Evolutionary conservation across 805 yeast species (phyloP).

Genomic region (Jamesozyma spencerorum): DNA sequence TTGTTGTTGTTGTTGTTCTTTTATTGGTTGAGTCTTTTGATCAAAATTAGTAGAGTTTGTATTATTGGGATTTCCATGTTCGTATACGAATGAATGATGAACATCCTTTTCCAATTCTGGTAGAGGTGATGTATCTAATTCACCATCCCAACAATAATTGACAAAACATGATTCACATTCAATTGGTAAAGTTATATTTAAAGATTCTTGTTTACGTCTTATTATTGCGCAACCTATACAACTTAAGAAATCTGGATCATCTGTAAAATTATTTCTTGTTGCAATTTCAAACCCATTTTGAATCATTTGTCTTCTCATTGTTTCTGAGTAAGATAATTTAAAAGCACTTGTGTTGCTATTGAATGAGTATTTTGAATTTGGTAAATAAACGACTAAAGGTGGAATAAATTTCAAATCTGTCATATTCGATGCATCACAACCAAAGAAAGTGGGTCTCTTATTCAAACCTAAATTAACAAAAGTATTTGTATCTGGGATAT

Average conservation of each 20-base stretch:
- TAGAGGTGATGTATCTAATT: slow-evolving; percentile 30
- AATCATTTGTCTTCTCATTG: slow-evolving; percentile 51
- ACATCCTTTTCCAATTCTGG: slow-evolving; percentile 10
- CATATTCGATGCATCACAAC: slow-evolving; percentile 62
- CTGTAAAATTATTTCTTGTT: slow-evolving; percentile 55
- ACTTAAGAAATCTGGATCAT: slow-evolving; percentile 58
- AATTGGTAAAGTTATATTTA: slow-evolving; percentile 46
- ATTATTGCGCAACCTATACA: slow-evolving; percentile 80
- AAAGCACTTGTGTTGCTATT: slow-evolving; percentile 64
- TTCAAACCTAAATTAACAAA: slow-evolving; percentile 54
- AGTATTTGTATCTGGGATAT: slow-evolving; percentile 62
- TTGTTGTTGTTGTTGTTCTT: background rate
- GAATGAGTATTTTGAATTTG: slow-evolving; percentile 60
- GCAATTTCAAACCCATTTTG: slow-evolving; percentile 67
- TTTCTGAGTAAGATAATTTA: slow-evolving; percentile 50
- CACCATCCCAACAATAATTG: slow-evolving; percentile 57
- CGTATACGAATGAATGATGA: slow-evolving; percentile 13
- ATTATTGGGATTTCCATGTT: slow-evolving; percentile 6
- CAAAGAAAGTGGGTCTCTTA: slow-evolving; percentile 69
- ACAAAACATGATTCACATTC: slow-evolving; percentile 67
- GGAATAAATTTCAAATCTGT: slow-evolving; percentile 50
- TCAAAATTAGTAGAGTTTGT: background rate
- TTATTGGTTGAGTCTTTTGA: background rate
- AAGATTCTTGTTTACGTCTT: slow-evolving; percentile 67
- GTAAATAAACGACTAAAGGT: slow-evolving; percentile 69